A percentile compares a stretch with the other conserved stretches of the same genome.
Evolutionary conservation across 2,329 filamentous ascomycete species (phyloP).

Genomic region (Phoma sp.): DNA sequence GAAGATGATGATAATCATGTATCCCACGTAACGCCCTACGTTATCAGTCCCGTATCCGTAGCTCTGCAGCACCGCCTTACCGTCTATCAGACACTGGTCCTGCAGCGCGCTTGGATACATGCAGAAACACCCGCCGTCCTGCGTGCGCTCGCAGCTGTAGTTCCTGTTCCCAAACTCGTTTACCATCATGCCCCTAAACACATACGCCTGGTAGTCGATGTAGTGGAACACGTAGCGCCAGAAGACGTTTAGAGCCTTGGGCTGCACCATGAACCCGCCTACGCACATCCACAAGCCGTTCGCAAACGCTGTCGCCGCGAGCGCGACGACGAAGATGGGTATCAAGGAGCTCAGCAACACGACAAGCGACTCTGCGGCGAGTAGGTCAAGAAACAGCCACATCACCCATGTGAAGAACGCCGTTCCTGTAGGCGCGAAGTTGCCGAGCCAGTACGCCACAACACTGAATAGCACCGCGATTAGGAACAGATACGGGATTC

Average conservation of each 20-base stretch:
- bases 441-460: slow-evolving; percentile 80
- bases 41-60: slow-evolving; percentile 73
- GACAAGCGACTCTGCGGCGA: slow-evolving; percentile 82
- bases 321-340: slow-evolving; percentile 78
- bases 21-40: slow-evolving; percentile 74
- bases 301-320: slow-evolving; percentile 81
- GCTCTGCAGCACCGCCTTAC: slow-evolving; percentile 70
- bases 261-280: slow-evolving; percentile 79
- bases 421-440: slow-evolving; percentile 69
- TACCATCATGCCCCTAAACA: slow-evolving; percentile 93
- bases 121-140: slow-evolving; percentile 63
- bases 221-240: slow-evolving; percentile 89
- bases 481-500: slow-evolving; percentile 79
- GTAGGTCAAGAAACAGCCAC: slow-evolving; percentile 84
- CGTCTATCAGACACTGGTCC: slow-evolving; percentile 71
- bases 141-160: slow-evolving; percentile 63
- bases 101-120: slow-evolving; percentile 72
- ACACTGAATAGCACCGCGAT: slow-evolving; percentile 78
- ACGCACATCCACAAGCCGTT: slow-evolving; percentile 93
- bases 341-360: slow-evolving; percentile 76
- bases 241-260: slow-evolving; percentile 76
- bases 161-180: slow-evolving; percentile 76
- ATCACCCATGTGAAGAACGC: slow-evolving; percentile 81
- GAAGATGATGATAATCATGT: slow-evolving; percentile 76
- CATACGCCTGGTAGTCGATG: slow-evolving; percentile 85